phyloP scores from a whole-genome alignment of 1,284 basidiomycete species.

The Irpex sp. region DNA sequence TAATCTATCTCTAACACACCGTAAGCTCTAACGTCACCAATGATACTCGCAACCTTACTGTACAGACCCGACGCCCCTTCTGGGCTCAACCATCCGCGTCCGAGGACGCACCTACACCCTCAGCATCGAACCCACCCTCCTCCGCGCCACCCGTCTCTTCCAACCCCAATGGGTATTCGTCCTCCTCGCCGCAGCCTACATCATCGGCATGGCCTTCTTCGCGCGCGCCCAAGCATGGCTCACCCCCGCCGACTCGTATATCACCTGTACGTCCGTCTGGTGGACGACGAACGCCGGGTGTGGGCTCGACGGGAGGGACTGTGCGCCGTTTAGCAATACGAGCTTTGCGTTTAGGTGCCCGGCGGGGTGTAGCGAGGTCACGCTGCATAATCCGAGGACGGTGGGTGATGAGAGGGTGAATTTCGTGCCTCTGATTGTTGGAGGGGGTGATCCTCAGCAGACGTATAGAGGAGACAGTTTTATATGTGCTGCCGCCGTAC shows the following conservation, averaged over 20 bases:
- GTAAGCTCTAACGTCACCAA: too few species aligned
- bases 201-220: slow-evolving; percentile 70
- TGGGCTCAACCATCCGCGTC: slow-evolving; percentile 41
- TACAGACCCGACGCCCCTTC: slow-evolving; percentile 49
- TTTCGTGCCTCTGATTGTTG: slow-evolving; percentile 75
- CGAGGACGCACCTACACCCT: slow-evolving; percentile 34
- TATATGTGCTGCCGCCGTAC: slow-evolving; percentile 81
- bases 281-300: slow-evolving; percentile 71
- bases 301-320: slow-evolving; percentile 66
- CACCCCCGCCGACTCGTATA: slow-evolving; percentile 55
- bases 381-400: slow-evolving; percentile 71
- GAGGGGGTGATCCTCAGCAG: slow-evolving; percentile 63
- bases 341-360: slow-evolving; percentile 79
- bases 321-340: slow-evolving; percentile 60
- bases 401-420: slow-evolving; percentile 65
- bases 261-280: slow-evolving; percentile 65
- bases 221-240: slow-evolving; percentile 67
- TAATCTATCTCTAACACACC: too few species aligned
- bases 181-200: slow-evolving; percentile 55
- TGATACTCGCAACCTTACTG: slow-evolving; percentile 2
- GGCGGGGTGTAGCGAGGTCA: slow-evolving; percentile 60
- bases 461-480: slow-evolving; percentile 85
- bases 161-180: slow-evolving; percentile 49
- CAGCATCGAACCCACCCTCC: slow-evolving; percentile 48
- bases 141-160: slow-evolving; percentile 45